Evolutionary conservation across 2,329 filamentous ascomycete genomes (phyloP).

Genomic region (Phaeosphaeriaceae sp.): DNA sequence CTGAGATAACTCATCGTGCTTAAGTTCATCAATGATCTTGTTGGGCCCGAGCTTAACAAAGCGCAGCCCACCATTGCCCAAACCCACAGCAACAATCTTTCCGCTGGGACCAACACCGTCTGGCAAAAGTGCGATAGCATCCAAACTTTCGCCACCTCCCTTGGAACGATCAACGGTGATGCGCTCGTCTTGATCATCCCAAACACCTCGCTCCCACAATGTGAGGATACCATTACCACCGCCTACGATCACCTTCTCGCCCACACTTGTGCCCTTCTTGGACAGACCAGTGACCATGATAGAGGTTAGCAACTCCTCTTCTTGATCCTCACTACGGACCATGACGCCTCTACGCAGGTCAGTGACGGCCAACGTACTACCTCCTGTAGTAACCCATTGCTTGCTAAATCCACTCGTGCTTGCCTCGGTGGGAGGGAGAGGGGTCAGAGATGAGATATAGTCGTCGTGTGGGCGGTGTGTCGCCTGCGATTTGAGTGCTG

Average conservation of each 20-base stretch:
- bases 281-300: slow-evolving; percentile 79
- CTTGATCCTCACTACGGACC: slow-evolving; percentile 90
- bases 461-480: slow-evolving; percentile 89
- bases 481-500: slow-evolving; percentile 67
- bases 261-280: slow-evolving; percentile 71
- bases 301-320: slow-evolving; percentile 87
- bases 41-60: slow-evolving; percentile 78
- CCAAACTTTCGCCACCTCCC: slow-evolving; percentile 77
- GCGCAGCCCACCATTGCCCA: slow-evolving; percentile 79
- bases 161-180: slow-evolving; percentile 72
- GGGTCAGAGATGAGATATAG: slow-evolving; percentile 87
- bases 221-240: slow-evolving; percentile 84
- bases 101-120: slow-evolving; percentile 69
- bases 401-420: slow-evolving; percentile 90
- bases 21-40: slow-evolving; percentile 70
- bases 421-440: slow-evolving; percentile 77
- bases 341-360: slow-evolving; percentile 87
- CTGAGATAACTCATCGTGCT: slow-evolving; percentile 75
- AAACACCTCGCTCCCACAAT: slow-evolving; percentile 90
- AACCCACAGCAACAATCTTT: slow-evolving; percentile 78
- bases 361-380: slow-evolving; percentile 87
- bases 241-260: slow-evolving; percentile 76
- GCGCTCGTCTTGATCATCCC: slow-evolving; percentile 93
- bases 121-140: slow-evolving; percentile 76
- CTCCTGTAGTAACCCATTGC: slow-evolving; percentile 93